A percentile compares a stretch with the other conserved stretches of the same genome.
These are phyloP conservation scores for Xylaria telfairii DNA, from an alignment of 495 filamentous ascomycete genomes.

Conservation along the genomic window DNA sequence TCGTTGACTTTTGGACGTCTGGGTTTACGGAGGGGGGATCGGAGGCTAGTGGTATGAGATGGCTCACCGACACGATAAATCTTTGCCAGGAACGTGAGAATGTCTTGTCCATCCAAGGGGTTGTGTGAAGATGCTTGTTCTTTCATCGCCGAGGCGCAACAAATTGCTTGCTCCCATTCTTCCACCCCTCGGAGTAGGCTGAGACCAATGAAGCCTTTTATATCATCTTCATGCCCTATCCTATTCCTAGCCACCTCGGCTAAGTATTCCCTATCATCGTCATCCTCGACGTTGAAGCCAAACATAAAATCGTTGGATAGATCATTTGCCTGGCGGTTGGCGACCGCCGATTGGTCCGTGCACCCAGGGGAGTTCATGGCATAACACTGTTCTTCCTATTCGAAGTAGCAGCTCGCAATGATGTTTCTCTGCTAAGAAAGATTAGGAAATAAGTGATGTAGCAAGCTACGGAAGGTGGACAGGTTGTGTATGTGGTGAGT, in stretches of 20 bases:
- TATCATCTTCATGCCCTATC: slow-evolving; percentile 31
- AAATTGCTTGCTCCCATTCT: slow-evolving; percentile 43
- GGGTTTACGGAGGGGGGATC: background rate
- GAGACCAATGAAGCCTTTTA: slow-evolving; percentile 31
- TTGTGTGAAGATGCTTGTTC: slow-evolving; percentile 27
- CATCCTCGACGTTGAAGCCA: slow-evolving; percentile 40
- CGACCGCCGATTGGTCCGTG: background rate
- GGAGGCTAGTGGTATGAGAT: background rate
- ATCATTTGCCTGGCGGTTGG: background rate
- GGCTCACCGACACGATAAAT: background rate
- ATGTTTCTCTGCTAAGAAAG: background rate
- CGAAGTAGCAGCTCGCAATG: background rate
- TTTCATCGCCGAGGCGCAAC: slow-evolving; percentile 37
- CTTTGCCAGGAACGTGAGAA: slow-evolving; percentile 30
- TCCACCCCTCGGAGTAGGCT: slow-evolving; percentile 42
- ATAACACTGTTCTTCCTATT: background rate
- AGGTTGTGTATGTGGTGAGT: background rate
- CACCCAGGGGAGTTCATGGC: background rate
- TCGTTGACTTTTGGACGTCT: background rate
- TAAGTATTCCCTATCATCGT: slow-evolving; percentile 35
- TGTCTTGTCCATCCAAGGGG: slow-evolving; percentile 34
- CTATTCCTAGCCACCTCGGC: slow-evolving; percentile 30
- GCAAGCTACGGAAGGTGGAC: background rate
- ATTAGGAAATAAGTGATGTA: background rate
- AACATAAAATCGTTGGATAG: slow-evolving; percentile 31